These are phyloP conservation scores for Zasmidium cellare DNA, from an alignment of 2,329 filamentous ascomycete genomes.

Conservation along the genomic window DNA sequence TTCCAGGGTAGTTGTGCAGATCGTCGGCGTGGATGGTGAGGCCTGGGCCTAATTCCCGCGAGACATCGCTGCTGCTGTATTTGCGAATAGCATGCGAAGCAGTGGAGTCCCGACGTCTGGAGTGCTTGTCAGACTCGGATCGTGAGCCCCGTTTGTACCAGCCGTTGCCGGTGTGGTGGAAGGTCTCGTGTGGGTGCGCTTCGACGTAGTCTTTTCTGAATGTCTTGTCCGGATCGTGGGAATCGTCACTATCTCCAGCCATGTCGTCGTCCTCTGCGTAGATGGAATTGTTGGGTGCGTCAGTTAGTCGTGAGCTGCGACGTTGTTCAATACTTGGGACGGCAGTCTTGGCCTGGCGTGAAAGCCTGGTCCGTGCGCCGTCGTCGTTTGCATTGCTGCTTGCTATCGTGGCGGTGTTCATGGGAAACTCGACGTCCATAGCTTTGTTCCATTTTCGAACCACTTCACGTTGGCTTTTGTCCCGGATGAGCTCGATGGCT, in stretches of 20 bases:
- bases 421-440: constrained; percentile 19
- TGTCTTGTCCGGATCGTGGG: constrained; percentile 22
- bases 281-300: constrained; percentile 10
- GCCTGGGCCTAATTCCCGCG: constrained; percentile 12
- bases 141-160: constrained; percentile 26
- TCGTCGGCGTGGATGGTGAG: constrained; percentile 21
- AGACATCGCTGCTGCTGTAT: constrained; percentile 16
- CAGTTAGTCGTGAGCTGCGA: constrained; percentile 21
- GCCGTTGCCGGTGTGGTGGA: constrained; percentile 31
- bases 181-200: constrained; percentile 28
- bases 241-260: constrained; percentile 8
- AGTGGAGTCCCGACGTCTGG: constrained; percentile 15
- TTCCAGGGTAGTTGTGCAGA: constrained; percentile 22
- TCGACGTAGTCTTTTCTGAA: constrained; percentile 28
- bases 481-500: constrained; percentile 2
- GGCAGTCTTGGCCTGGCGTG: constrained; percentile 21
- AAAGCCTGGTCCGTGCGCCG: constrained; percentile 8
- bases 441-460: constrained; percentile 17
- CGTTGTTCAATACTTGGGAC: constrained; percentile 18
- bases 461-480: constrained; percentile 4
- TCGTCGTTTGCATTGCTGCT: neutral
- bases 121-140: constrained; percentile 6
- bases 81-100: constrained; percentile 12
- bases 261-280: constrained; percentile 16
- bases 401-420: neutral